These are phyloP conservation scores for Eucalyptus pauciflora DNA, from an alignment of 345 rosid genomes.

Conservation along the genomic window DNA sequence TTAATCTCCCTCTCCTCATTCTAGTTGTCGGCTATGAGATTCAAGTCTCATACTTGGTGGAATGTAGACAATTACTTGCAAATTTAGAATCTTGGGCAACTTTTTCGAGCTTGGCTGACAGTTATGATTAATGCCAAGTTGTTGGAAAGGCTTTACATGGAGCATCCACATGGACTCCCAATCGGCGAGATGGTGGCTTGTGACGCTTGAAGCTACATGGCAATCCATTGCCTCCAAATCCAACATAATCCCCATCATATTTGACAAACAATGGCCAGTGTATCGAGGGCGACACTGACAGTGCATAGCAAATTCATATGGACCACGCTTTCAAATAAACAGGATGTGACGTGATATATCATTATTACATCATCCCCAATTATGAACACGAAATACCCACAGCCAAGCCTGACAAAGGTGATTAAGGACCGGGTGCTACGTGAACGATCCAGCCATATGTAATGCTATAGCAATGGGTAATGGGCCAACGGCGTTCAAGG, in stretches of 20 bases:
- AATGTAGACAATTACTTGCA: neutral
- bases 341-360: neutral
- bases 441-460: neutral
- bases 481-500: neutral
- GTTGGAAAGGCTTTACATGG: neutral
- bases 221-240: neutral
- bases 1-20: too few relatives aligned
- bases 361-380: neutral
- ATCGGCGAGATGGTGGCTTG: neutral
- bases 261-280: neutral
- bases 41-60: neutral
- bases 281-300: neutral
- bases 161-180: neutral
- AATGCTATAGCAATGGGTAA: neutral
- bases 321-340: neutral
- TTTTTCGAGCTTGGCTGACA: neutral
- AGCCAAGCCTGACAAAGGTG: too few relatives aligned
- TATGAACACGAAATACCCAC: neutral
- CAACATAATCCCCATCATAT: neutral
- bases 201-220: neutral
- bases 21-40: neutral
- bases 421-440: neutral
- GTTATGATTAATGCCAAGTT: neutral
- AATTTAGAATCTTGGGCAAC: neutral
- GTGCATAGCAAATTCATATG: neutral